Evolutionary conservation across 495 filamentous ascomycete genomes (phyloP).

Genomic region (Trichoderma reesei): DNA sequence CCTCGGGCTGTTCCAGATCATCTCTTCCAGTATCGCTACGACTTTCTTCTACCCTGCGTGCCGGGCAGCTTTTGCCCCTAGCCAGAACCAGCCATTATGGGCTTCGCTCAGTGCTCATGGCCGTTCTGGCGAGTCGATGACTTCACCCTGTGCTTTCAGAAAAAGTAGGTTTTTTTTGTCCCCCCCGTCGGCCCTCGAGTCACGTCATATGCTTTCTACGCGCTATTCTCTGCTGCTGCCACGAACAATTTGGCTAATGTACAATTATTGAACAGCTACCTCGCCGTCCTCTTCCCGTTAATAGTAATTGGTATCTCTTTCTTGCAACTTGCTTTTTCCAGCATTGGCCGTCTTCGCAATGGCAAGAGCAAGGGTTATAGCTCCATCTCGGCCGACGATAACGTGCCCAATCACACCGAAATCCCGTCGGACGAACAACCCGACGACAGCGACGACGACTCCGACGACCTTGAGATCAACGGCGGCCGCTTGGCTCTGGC

Average conservation of each 20-base stretch:
- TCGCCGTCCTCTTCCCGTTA: slow-evolving; percentile 76
- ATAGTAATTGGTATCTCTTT: slow-evolving; percentile 59
- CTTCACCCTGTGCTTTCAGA: slow-evolving; percentile 77
- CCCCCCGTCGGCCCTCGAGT: no score
- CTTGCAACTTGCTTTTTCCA: slow-evolving; percentile 49
- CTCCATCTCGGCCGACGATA: slow-evolving; percentile 29
- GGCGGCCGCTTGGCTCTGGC: slow-evolving; percentile 48
- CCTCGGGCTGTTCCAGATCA: not conserved
- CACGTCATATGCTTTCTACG: not conserved
- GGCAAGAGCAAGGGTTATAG: slow-evolving; percentile 37
- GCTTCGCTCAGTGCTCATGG: slow-evolving; percentile 64
- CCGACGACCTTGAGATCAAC: slow-evolving; percentile 38
- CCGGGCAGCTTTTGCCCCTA: not conserved
- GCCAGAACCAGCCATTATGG: slow-evolving; percentile 19
- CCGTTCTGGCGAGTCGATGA: slow-evolving; percentile 85
- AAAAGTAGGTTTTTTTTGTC: slow-evolving; percentile 54
- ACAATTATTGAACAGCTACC: slow-evolving; percentile 48
- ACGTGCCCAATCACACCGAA: slow-evolving; percentile 36
- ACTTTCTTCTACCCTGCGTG: not conserved
- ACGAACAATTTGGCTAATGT: not conserved
- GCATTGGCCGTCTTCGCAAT: slow-evolving; percentile 38
- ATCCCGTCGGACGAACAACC: slow-evolving; percentile 36
- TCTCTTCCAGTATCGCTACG: not conserved
- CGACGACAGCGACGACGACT: slow-evolving; percentile 49
- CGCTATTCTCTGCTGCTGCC: not conserved